Percentiles rank a stretch among this genome's conserved stretches.
These are phyloP conservation scores for Epichloe elymi DNA, from an alignment of 2,329 filamentous ascomycete genomes.

Conservation along the genomic window DNA sequence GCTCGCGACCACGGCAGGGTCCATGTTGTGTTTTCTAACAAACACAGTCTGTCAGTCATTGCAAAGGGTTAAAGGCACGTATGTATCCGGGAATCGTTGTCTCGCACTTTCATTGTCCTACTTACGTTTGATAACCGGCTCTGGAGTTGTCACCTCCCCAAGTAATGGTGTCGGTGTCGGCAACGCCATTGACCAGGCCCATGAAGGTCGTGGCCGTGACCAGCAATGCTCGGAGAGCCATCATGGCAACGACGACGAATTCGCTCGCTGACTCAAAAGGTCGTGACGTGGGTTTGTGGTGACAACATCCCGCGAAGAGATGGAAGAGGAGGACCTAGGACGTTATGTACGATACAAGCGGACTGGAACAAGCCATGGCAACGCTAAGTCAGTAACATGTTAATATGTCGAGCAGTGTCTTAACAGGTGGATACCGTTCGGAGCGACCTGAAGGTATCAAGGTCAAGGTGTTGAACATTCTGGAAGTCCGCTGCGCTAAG, in stretches of 20 bases:
- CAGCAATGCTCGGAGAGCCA: conserved; percentile 14
- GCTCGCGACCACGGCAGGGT: conserved; percentile 42
- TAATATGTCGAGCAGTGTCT: neutral
- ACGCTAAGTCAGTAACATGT: neutral
- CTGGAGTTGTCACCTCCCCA: conserved; percentile 45
- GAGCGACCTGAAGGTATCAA: neutral
- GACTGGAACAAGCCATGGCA: neutral
- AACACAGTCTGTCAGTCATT: neutral
- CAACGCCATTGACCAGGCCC: conserved; percentile 23
- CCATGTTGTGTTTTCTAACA: conserved; percentile 45
- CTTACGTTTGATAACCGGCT: conserved; percentile 39
- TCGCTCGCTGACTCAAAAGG: neutral
- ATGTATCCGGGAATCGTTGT: too few species aligned
- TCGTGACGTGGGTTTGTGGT: neutral
- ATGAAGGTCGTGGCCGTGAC: conserved; percentile 21
- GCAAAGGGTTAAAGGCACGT: too few species aligned
- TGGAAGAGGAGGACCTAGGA: neutral
- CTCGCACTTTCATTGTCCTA: neutral
- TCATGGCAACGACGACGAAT: conserved; percentile 9
- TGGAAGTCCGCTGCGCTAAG: neutral
- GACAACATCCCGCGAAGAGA: neutral
- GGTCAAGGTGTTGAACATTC: neutral
- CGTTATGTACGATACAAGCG: neutral
- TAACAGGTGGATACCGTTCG: neutral
- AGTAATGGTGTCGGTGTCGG: conserved; percentile 41